A percentile compares a stretch with the other conserved stretches of the same genome.
These are phyloP conservation scores for Pulveroboletus ravenelii DNA, from an alignment of 768 basidiomycete species.

Conservation along the genomic window DNA sequence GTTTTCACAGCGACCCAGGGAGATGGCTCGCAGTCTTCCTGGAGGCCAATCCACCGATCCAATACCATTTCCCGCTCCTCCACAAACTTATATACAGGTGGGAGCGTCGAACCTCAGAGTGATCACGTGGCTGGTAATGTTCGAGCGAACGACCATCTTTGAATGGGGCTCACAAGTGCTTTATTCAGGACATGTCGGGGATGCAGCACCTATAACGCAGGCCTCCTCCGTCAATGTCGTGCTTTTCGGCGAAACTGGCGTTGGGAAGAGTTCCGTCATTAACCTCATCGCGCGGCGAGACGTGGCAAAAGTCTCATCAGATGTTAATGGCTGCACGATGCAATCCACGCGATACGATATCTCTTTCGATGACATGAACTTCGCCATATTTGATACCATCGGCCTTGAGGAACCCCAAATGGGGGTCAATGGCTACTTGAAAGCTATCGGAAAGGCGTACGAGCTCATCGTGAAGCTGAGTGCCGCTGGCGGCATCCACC, in stretches of 20 bases:
- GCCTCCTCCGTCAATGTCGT: slow-evolving; percentile 31
- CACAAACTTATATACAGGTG: not conserved
- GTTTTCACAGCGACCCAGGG: not conserved
- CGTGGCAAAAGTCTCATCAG: slow-evolving; percentile 24
- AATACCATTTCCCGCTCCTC: not conserved
- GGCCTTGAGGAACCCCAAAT: slow-evolving; percentile 33
- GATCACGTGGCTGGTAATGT: slow-evolving; percentile 8
- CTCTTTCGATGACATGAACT: slow-evolving; percentile 17
- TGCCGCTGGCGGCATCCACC: slow-evolving; percentile 34
- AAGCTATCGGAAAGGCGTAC: slow-evolving; percentile 27
- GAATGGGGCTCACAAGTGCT: slow-evolving; percentile 4
- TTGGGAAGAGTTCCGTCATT: slow-evolving; percentile 31
- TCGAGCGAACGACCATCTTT: not conserved
- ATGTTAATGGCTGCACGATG: slow-evolving; percentile 36
- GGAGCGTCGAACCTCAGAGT: not conserved
- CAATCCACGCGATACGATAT: slow-evolving; percentile 25
- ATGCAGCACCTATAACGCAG: not conserved
- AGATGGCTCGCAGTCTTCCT: not conserved
- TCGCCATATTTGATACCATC: slow-evolving; percentile 31
- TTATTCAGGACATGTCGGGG: not conserved
- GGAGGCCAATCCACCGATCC: not conserved
- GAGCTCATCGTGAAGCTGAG: slow-evolving; percentile 31
- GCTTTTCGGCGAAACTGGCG: slow-evolving; percentile 39
- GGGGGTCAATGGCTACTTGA: slow-evolving; percentile 26
- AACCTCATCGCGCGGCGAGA: slow-evolving; percentile 26